Conservation (phyloP, 306 rosid species). For the Dryas octopetala region DNA sequence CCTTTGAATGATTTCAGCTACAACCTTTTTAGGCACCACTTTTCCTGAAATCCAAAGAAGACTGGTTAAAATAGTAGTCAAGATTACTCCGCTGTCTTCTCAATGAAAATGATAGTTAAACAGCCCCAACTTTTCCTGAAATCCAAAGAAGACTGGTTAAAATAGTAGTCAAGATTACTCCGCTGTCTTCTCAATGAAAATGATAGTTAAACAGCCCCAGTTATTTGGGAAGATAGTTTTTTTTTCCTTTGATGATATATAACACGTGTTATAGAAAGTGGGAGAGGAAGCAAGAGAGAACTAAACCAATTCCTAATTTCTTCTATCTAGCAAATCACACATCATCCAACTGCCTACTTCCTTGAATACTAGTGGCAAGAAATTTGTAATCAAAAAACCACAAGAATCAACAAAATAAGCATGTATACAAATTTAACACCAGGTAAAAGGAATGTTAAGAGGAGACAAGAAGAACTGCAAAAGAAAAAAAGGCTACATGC, state of each 20-base stretch:
- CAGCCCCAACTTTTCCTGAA: slow-evolving; percentile 51
- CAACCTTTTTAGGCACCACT: slow-evolving; percentile 66
- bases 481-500: background rate
- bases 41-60: slow-evolving; percentile 62
- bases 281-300: background rate
- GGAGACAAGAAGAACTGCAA: background rate
- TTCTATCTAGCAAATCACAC: background rate
- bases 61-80: slow-evolving; percentile 6
- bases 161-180: slow-evolving; percentile 7
- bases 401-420: background rate
- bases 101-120: background rate
- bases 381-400: background rate
- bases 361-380: background rate
- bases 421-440: background rate
- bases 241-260: background rate
- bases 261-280: background rate
- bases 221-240: background rate
- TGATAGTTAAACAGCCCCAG: background rate
- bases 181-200: background rate
- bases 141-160: slow-evolving; percentile 29
- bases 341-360: background rate
- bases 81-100: background rate
- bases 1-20: slow-evolving; percentile 67
- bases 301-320: background rate
- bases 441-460: background rate